phyloP scores from a whole-genome alignment of 352 stramenopile genomes.

The Aphanomyces cochlioides region DNA sequence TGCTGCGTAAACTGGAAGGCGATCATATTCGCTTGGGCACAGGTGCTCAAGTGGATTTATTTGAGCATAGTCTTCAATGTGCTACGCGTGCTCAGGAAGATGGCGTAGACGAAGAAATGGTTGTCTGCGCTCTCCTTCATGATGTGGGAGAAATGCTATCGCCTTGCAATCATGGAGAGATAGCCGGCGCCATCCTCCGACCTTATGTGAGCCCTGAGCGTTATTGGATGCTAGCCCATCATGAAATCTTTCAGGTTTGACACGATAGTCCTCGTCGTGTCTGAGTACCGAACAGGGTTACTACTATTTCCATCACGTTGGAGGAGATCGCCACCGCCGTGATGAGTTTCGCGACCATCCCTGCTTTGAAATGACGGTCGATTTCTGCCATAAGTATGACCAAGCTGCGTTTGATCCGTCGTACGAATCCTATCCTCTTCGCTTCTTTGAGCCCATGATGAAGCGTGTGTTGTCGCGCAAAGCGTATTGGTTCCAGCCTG shows the following conservation, averaged over 20 bases:
- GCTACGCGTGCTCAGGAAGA: conserved; percentile 25
- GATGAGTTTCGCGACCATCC: conserved; percentile 23
- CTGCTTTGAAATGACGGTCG: conserved; percentile 25
- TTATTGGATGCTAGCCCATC: conserved; percentile 32
- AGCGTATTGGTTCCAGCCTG: conserved; percentile 27
- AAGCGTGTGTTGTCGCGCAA: conserved; percentile 22
- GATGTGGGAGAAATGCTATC: conserved; percentile 33
- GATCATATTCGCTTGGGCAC: conserved; percentile 31
- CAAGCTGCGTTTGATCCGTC: conserved; percentile 28
- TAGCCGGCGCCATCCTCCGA: conserved; percentile 29
- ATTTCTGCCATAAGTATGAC: conserved; percentile 34
- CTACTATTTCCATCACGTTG: conserved; percentile 34
- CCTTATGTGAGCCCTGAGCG: conserved; percentile 30
- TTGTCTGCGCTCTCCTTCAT: conserved; percentile 33
- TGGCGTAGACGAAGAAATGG: conserved; percentile 31
- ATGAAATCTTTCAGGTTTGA: conserved; percentile 33
- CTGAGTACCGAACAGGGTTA: conserved; percentile 20
- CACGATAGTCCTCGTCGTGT: not conserved
- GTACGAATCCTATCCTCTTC: conserved; percentile 13
- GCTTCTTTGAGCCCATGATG: conserved; percentile 30
- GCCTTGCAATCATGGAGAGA: conserved; percentile 32
- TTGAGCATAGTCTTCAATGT: conserved; percentile 33
- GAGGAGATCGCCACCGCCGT: conserved; percentile 22
- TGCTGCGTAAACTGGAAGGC: conserved; percentile 29
- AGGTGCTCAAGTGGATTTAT: conserved; percentile 28